Evolutionary conservation across 805 yeast species (phyloP).

Genomic region (Candida ulmi): DNA sequence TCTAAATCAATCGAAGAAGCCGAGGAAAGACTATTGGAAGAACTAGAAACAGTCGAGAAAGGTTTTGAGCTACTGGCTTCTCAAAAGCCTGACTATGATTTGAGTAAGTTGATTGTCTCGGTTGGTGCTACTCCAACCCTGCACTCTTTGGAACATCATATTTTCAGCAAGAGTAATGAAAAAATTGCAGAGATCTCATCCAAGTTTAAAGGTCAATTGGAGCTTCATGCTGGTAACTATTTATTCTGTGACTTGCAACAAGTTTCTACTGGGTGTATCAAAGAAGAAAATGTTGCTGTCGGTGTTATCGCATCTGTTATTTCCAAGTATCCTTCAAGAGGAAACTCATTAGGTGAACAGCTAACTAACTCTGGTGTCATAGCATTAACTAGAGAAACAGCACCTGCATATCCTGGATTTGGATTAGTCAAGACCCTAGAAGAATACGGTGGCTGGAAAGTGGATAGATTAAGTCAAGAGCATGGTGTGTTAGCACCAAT

Average conservation of each 20-base stretch:
- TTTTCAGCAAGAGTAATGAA: constrained; percentile 10
- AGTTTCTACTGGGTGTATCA: constrained; percentile 59
- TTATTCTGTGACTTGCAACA: constrained; percentile 73
- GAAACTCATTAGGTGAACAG: constrained; percentile 48
- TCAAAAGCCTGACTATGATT: constrained; percentile 31
- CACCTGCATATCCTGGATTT: constrained; percentile 49
- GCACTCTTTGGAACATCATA: constrained; percentile 42
- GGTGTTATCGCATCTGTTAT: constrained; percentile 53
- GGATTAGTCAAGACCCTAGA: constrained; percentile 42
- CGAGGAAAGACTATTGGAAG: constrained; percentile 42
- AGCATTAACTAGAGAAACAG: constrained; percentile 59
- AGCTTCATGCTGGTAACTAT: constrained; percentile 80
- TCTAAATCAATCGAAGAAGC: constrained; percentile 42
- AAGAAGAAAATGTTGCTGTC: constrained; percentile 40
- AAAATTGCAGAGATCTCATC: constrained; percentile 11
- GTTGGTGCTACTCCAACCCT: constrained; percentile 85
- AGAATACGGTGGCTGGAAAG: constrained; percentile 50
- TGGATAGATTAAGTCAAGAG: constrained; percentile 70
- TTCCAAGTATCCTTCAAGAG: constrained; percentile 54
- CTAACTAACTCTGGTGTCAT: constrained; percentile 70
- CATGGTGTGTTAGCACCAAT: constrained; percentile 66
- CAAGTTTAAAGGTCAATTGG: constrained; percentile 39
- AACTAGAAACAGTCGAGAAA: constrained; percentile 47
- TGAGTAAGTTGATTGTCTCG: constrained; percentile 44
- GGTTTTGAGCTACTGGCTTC: constrained; percentile 38